Evolutionary conservation across 164 flowering plant genomes (phyloP).

Genomic region (Vitis vinifera): DNA sequence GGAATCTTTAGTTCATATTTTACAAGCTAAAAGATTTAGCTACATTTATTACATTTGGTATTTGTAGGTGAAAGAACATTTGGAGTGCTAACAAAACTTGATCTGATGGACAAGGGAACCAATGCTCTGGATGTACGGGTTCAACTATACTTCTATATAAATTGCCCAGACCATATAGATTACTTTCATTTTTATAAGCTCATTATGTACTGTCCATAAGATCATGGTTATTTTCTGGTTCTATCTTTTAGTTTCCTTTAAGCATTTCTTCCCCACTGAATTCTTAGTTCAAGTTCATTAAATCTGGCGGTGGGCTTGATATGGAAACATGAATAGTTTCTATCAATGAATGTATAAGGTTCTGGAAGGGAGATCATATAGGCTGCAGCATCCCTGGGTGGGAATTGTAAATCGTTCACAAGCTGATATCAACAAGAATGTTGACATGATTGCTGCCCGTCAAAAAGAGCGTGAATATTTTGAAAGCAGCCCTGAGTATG

Average conservation of each 20-base stretch:
- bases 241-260: background rate
- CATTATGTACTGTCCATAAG: background rate
- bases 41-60: background rate
- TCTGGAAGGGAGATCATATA: slow-evolving; percentile 78
- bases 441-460: slow-evolving; percentile 82
- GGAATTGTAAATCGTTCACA: slow-evolving; percentile 89
- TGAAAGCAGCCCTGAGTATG: slow-evolving; percentile 74
- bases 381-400: slow-evolving; percentile 88
- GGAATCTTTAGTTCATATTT: background rate
- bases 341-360: slow-evolving; percentile 39
- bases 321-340: slow-evolving; percentile 2
- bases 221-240: background rate
- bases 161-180: background rate
- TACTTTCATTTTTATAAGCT: background rate
- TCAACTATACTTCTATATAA: background rate
- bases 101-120: slow-evolving; percentile 92
- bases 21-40: background rate
- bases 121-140: slow-evolving; percentile 76
- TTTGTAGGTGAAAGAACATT: slow-evolving; percentile 79
- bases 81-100: slow-evolving; percentile 88
- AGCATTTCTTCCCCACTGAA: background rate
- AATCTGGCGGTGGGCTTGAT: background rate
- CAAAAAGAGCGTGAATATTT: slow-evolving; percentile 73
- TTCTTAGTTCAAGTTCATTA: no score
- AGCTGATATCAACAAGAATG: slow-evolving; percentile 78